Percentiles rank a stretch among this genome's conserved stretches.
phyloP scores from a whole-genome alignment of 106 monocot genomes.

The Chionographis japonica region DNA sequence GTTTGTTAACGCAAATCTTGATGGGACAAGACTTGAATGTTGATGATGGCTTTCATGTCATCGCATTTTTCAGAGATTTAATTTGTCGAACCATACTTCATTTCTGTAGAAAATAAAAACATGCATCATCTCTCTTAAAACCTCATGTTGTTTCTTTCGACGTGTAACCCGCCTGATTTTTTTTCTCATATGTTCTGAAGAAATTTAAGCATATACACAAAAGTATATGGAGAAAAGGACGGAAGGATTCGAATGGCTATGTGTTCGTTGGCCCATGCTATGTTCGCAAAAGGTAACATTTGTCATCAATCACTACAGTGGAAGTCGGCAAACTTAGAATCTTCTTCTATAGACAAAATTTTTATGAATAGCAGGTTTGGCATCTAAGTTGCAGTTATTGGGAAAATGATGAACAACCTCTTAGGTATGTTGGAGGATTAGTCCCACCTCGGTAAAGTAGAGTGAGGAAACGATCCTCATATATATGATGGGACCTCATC shows the following conservation, averaged over 20 bases:
- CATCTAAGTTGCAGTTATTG: not conserved
- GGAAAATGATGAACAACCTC: too few species aligned
- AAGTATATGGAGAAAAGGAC: slow-evolving; percentile 56
- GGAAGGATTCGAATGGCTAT: slow-evolving; percentile 80
- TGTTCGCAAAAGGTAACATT: slow-evolving; percentile 72
- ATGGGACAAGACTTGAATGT: too few species aligned
- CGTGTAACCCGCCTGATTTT: not conserved
- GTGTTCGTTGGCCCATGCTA: slow-evolving; percentile 71
- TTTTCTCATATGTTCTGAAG: slow-evolving; percentile 18
- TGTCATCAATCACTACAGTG: not conserved
- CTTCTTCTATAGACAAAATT: not conserved
- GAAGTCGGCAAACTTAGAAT: not conserved
- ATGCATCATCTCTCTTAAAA: not conserved
- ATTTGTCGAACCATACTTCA: too few species aligned
- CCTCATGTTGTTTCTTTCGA: not conserved
- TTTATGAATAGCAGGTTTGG: not conserved
- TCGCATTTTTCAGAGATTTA: too few species aligned
- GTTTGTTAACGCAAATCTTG: too few species aligned
- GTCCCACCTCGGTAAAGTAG: too few species aligned
- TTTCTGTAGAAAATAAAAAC: not conserved
- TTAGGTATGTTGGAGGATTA: too few species aligned
- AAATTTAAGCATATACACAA: slow-evolving; percentile 55
- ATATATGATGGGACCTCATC: too few species aligned
- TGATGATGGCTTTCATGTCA: too few species aligned
- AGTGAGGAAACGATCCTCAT: too few species aligned